A percentile compares a stretch with the other conserved stretches of the same genome.
Conservation (phyloP, 2,329 filamentous ascomycete species). For the Alternaria sp. region DNA sequence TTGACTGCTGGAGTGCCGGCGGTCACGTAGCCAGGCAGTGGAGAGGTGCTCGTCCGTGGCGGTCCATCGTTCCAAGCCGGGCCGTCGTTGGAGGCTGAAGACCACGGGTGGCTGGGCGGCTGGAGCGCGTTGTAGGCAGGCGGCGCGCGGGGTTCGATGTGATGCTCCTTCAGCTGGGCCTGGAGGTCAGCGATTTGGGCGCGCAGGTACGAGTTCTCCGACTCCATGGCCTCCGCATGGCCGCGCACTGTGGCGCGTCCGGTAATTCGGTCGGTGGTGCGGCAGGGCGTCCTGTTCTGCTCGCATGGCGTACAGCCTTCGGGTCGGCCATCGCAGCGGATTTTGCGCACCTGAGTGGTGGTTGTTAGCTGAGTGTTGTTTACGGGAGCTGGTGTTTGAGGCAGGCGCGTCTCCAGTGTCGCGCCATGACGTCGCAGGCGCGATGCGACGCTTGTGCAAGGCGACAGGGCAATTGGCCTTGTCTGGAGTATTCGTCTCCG, state of each 20-base stretch:
- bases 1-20: slow-evolving; percentile 30
- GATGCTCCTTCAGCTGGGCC: slow-evolving; percentile 67
- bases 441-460: neutral
- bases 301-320: slow-evolving; percentile 84
- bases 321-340: slow-evolving; percentile 81
- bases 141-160: slow-evolving; percentile 66
- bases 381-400: neutral
- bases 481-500: neutral
- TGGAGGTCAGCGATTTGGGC: slow-evolving; percentile 74
- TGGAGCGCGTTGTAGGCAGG: slow-evolving; percentile 45
- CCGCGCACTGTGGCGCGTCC: slow-evolving; percentile 80
- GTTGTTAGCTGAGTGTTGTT: slow-evolving; percentile 14
- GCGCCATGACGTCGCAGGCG: slow-evolving; percentile 7
- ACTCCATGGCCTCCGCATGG: slow-evolving; percentile 78
- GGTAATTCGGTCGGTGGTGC: slow-evolving; percentile 86
- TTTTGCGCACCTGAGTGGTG: slow-evolving; percentile 74
- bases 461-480: neutral
- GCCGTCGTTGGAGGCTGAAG: slow-evolving; percentile 27
- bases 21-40: slow-evolving; percentile 38
- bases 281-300: slow-evolving; percentile 78
- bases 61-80: slow-evolving; percentile 36
- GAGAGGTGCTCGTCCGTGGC: slow-evolving; percentile 36
- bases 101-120: slow-evolving; percentile 31
- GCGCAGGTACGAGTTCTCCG: slow-evolving; percentile 73
- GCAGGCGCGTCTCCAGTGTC: neutral